Conservation (phyloP, 1,284 basidiomycete genomes). For the Tausonia pullulans region DNA sequence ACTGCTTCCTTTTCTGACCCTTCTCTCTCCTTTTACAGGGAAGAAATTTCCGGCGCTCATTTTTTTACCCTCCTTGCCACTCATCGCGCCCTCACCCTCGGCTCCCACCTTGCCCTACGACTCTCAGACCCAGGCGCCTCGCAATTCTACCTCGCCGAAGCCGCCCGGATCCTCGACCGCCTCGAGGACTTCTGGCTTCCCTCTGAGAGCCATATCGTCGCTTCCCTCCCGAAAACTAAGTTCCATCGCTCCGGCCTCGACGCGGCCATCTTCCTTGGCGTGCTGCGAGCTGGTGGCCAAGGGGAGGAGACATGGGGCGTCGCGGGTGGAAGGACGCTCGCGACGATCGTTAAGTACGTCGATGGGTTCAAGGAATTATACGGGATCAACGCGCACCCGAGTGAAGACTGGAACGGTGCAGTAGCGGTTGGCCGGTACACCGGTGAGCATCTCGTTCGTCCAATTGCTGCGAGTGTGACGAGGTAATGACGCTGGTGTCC, state of each 20-base stretch:
- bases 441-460: slow-evolving; percentile 11
- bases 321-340: slow-evolving; percentile 25
- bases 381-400: slow-evolving; percentile 26
- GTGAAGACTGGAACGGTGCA: slow-evolving; percentile 26
- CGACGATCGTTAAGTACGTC: slow-evolving; percentile 31
- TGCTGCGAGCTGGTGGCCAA: slow-evolving; percentile 31
- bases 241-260: slow-evolving; percentile 30
- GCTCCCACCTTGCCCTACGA: slow-evolving; percentile 30
- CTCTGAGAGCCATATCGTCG: slow-evolving; percentile 25
- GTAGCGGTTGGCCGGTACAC: slow-evolving; percentile 37
- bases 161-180: slow-evolving; percentile 21
- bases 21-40: slow-evolving; percentile 18
- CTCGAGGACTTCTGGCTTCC: slow-evolving; percentile 32
- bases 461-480: neutral
- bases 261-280: slow-evolving; percentile 33
- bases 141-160: slow-evolving; percentile 29
- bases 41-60: slow-evolving; percentile 35
- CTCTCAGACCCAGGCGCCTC: slow-evolving; percentile 31
- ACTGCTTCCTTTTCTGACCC: neutral
- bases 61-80: slow-evolving; percentile 37
- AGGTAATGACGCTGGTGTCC: too few species aligned
- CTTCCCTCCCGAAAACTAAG: slow-evolving; percentile 21
- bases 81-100: slow-evolving; percentile 33
- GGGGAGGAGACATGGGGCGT: slow-evolving; percentile 19
- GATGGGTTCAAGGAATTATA: slow-evolving; percentile 32